These are phyloP conservation scores for Schwanniomyces sp. DNA, from an alignment of 805 yeast genomes.

Conservation along the genomic window DNA sequence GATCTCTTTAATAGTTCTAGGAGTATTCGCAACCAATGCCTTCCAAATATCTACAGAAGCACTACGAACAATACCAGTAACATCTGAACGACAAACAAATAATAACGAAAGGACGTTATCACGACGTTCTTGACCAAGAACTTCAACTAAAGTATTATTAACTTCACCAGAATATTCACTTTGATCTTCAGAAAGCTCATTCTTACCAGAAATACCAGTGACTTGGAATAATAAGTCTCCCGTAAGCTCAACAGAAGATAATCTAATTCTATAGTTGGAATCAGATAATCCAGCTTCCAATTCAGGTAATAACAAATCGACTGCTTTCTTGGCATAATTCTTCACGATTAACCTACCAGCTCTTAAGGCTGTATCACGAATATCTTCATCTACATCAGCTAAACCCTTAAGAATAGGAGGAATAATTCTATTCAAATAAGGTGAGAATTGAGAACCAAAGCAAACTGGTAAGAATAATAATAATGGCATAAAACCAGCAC, in stretches of 20 bases:
- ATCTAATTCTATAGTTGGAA: conserved; percentile 78
- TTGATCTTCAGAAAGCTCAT: conserved; percentile 61
- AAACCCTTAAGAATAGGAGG: conserved; percentile 91
- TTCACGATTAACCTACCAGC: conserved; percentile 91
- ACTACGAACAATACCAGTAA: conserved; percentile 80
- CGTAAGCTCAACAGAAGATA: conserved; percentile 90
- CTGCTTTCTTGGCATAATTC: conserved; percentile 89
- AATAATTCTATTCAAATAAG: conserved; percentile 79
- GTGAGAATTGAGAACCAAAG: conserved; percentile 88
- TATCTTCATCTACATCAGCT: conserved; percentile 84
- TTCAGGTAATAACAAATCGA: conserved; percentile 91
- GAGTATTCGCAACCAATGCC: conserved; percentile 93
- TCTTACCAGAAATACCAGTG: conserved; percentile 82
- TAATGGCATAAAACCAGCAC: conserved; percentile 92
- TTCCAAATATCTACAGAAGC: conserved; percentile 96
- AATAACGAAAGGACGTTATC: conserved; percentile 82
- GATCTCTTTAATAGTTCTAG: conserved; percentile 89
- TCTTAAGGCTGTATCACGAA: conserved; percentile 85
- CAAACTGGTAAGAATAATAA: conserved; percentile 89
- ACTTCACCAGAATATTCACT: conserved; percentile 49
- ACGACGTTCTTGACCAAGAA: conserved; percentile 85
- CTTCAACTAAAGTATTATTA: conserved; percentile 65
- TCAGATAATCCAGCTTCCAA: conserved; percentile 87
- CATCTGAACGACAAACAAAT: conserved; percentile 92
- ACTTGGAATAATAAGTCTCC: conserved; percentile 94